These are phyloP conservation scores for Trypanosoma caninum DNA, from an alignment of 208 protist species.

Conservation along the genomic window DNA sequence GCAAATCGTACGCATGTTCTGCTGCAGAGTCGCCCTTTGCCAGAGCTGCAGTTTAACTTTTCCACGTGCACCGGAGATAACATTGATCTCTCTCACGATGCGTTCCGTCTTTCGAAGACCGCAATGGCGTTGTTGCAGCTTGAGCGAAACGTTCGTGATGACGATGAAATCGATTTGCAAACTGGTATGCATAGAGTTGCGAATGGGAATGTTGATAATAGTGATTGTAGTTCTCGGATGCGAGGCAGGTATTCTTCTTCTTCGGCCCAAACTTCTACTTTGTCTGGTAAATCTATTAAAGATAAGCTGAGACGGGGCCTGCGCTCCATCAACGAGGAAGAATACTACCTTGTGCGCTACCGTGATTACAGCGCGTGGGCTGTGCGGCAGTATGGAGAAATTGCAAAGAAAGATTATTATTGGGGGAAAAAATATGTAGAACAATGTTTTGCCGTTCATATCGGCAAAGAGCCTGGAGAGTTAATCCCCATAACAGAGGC, in stretches of 20 bases:
- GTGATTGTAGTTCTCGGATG: constrained; percentile 4
- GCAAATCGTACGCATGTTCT: constrained; percentile 55
- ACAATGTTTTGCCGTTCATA: constrained; percentile 82
- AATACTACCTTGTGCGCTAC: constrained; percentile 83
- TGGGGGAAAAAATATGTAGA: constrained; percentile 75
- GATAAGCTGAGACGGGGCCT: constrained; percentile 49
- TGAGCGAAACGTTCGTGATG: constrained; percentile 45
- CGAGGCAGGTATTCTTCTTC: background rate
- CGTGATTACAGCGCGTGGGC: constrained; percentile 82
- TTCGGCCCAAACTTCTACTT: constrained; percentile 30
- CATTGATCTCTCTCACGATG: constrained; percentile 75
- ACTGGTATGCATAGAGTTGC: background rate
- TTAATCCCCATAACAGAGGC: constrained; percentile 75
- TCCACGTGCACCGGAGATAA: constrained; percentile 64
- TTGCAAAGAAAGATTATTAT: constrained; percentile 57
- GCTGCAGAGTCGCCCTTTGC: constrained; percentile 60
- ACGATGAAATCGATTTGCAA: constrained; percentile 17
- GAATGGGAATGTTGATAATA: constrained; percentile 17
- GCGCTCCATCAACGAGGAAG: constrained; percentile 67
- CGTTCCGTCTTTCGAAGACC: constrained; percentile 75
- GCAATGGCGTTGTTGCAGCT: constrained; percentile 70
- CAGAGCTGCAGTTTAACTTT: constrained; percentile 77
- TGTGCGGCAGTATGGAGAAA: constrained; percentile 37
- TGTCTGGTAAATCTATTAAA: constrained; percentile 52
- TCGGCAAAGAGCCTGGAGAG: constrained; percentile 70